These are phyloP conservation scores for Rugonectria rugulosa DNA, from an alignment of 2,329 filamentous ascomycete species.

Conservation along the genomic window DNA sequence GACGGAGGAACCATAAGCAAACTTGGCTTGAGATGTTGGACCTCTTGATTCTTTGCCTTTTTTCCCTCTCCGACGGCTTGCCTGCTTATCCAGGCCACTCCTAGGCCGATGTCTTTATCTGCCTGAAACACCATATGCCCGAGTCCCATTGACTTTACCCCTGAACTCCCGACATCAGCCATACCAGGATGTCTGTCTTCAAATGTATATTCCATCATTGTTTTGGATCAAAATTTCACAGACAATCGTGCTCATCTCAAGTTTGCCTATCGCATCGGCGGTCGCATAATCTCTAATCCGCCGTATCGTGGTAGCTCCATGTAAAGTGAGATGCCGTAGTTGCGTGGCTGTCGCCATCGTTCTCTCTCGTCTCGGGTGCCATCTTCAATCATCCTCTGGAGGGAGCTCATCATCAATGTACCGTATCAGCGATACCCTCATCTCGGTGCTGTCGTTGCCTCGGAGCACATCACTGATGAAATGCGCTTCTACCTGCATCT, in stretches of 20 bases:
- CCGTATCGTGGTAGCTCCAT: neutral
- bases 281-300: neutral
- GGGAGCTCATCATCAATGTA: slow-evolving; percentile 99
- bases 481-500: slow-evolving; percentile 98
- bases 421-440: slow-evolving; percentile 88
- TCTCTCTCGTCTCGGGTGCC: neutral
- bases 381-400: slow-evolving; percentile 84
- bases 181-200: neutral
- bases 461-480: slow-evolving; percentile 94
- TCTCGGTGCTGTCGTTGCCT: slow-evolving; percentile 96
- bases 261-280: neutral
- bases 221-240: slow-evolving; percentile 1
- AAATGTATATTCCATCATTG: neutral
- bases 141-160: neutral
- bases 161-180: slow-evolving; percentile 2
- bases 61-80: neutral
- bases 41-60: neutral
- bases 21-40: neutral
- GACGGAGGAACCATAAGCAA: neutral
- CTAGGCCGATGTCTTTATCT: neutral
- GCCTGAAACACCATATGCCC: slow-evolving; percentile 10
- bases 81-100: neutral
- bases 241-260: neutral
- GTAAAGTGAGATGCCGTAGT: neutral
- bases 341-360: slow-evolving; percentile 1